A percentile compares a stretch with the other conserved stretches of the same genome.
These are phyloP conservation scores for Ogataea salicorniae DNA, from an alignment of 805 yeast genomes.

Conservation along the genomic window DNA sequence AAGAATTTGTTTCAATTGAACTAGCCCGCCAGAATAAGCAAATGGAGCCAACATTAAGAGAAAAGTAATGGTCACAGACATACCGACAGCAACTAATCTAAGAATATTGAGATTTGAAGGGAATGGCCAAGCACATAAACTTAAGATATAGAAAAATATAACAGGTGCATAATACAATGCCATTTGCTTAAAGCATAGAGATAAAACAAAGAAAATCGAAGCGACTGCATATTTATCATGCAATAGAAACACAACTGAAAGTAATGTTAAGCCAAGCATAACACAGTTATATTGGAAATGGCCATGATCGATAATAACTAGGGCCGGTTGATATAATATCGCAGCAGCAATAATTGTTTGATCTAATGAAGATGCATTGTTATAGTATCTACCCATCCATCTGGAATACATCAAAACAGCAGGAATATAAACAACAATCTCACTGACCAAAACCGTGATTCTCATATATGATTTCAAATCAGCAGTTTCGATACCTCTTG, in stretches of 20 bases:
- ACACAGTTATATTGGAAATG: constrained; percentile 95
- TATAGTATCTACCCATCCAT: constrained; percentile 58
- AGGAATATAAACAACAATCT: constrained; percentile 69
- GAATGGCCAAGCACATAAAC: constrained; percentile 36
- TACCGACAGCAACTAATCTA: constrained; percentile 56
- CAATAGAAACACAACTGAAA: constrained; percentile 60
- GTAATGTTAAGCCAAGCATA: constrained; percentile 81
- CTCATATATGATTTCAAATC: constrained; percentile 84
- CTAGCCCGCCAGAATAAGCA: constrained; percentile 38
- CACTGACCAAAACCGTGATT: constrained; percentile 69
- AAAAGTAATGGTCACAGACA: constrained; percentile 57
- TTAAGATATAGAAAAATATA: constrained; percentile 73
- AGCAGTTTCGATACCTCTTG: constrained; percentile 69
- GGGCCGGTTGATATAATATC: constrained; percentile 78
- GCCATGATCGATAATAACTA: constrained; percentile 88
- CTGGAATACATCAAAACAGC: constrained; percentile 68
- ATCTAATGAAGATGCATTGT: constrained; percentile 53
- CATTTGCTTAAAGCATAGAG: constrained; percentile 92
- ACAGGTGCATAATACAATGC: constrained; percentile 89
- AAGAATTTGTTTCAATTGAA: constrained; percentile 52
- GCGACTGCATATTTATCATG: constrained; percentile 62
- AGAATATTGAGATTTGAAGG: constrained; percentile 41
- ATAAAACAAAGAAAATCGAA: constrained; percentile 68
- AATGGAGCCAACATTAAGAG: constrained; percentile 56
- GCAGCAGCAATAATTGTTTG: constrained; percentile 74